A percentile compares a stretch with the other conserved stretches of the same genome.
Conservation (phyloP, 1,284 basidiomycete genomes). For the Rhodotorula sp. region DNA sequence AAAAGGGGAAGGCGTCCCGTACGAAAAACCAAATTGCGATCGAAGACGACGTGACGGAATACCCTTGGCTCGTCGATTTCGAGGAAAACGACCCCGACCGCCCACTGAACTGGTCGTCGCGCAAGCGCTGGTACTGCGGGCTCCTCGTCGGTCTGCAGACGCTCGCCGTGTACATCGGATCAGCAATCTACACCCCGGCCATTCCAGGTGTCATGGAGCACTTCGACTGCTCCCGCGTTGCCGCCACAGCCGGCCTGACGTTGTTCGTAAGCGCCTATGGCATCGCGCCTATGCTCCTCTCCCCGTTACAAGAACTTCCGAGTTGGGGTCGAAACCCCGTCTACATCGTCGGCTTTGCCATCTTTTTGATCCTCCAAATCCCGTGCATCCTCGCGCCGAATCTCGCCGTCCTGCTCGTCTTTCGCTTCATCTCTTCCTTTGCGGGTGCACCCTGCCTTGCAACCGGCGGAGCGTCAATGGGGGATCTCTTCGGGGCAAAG, state of each 20-base stretch:
- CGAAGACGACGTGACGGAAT: neutral
- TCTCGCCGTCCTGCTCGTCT: conserved; percentile 23
- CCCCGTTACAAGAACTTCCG: conserved; percentile 46
- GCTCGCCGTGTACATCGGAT: conserved; percentile 47
- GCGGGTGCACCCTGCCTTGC: conserved; percentile 44
- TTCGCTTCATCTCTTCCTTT: conserved; percentile 44
- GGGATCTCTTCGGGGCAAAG: conserved; percentile 34
- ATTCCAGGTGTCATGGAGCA: conserved; percentile 40
- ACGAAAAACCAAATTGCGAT: neutral
- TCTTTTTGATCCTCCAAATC: conserved; percentile 32
- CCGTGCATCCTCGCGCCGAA: conserved; percentile 21
- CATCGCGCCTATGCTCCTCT: conserved; percentile 45
- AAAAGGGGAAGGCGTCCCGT: neutral
- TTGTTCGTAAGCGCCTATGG: conserved; percentile 39
- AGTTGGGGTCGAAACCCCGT: conserved; percentile 42
- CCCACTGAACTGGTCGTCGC: conserved; percentile 48
- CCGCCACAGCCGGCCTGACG: conserved; percentile 36
- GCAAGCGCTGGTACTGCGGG: conserved; percentile 46
- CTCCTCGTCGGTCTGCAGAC: conserved; percentile 47
- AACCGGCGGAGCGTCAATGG: conserved; percentile 45
- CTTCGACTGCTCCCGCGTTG: conserved; percentile 28
- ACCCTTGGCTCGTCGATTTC: conserved; percentile 21
- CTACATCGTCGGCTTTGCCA: conserved; percentile 39
- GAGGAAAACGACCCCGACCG: conserved; percentile 47
- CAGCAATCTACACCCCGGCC: conserved; percentile 44